Percentiles rank a stretch among this genome's conserved stretches.
phyloP scores from a whole-genome alignment of 371 early-diverging fungal genomes.

The Chytridium lagenaria region DNA sequence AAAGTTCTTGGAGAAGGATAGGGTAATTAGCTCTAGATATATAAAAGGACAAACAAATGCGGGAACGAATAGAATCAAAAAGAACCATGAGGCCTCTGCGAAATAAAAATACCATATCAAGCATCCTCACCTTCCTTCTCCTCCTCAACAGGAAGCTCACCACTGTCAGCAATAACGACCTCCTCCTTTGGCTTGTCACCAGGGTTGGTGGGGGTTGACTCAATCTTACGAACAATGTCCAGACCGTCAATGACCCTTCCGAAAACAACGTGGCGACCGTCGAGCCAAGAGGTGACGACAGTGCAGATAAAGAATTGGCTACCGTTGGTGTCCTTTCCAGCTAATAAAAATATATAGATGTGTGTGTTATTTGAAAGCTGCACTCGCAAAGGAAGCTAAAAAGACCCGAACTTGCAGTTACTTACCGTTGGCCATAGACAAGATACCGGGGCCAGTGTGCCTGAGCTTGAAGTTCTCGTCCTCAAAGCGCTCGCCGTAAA shows the following conservation, averaged over 20 bases:
- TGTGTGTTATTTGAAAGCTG: too few relatives aligned
- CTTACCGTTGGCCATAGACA: constrained; percentile 87
- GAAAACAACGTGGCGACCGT: constrained; percentile 85
- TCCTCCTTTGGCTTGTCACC: constrained; percentile 68
- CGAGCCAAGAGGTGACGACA: constrained; percentile 72
- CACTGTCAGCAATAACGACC: constrained; percentile 58
- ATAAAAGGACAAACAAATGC: too few relatives aligned
- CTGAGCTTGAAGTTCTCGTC: constrained; percentile 96
- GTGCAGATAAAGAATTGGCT: constrained; percentile 98
- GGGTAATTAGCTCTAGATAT: too few relatives aligned
- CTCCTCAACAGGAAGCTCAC: constrained; percentile 59
- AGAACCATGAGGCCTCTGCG: too few relatives aligned
- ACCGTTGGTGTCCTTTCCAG: constrained; percentile 87
- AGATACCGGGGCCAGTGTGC: constrained; percentile 78
- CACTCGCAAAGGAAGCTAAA: too few relatives aligned
- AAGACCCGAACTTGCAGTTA: neutral
- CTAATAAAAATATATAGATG: neutral
- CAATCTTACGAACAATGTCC: constrained; percentile 50
- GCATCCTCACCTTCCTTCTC: constrained; percentile 15
- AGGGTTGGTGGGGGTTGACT: constrained; percentile 63
- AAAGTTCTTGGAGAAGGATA: too few relatives aligned
- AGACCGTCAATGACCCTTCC: constrained; percentile 81
- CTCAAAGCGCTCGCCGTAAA: constrained; percentile 86
- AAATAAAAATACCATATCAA: too few relatives aligned
- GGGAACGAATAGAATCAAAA: too few relatives aligned